Evolutionary conservation across 1,284 basidiomycete genomes (phyloP), one percentile per base, ranked within the genome.

Genomic region (Trametes sp.): DNA sequence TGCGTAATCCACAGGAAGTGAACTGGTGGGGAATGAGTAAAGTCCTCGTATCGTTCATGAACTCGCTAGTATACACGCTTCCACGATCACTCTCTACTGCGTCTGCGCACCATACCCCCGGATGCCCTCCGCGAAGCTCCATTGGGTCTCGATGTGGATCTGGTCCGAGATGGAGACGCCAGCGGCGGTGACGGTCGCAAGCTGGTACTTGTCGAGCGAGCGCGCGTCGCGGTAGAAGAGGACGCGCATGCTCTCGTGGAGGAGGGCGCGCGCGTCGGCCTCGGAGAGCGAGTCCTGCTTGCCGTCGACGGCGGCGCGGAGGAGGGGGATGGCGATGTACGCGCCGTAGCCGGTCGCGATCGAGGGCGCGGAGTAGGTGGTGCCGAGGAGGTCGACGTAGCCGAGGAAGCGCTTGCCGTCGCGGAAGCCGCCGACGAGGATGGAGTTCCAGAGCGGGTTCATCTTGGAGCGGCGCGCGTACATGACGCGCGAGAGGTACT

Each of bases 171-270:
- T 94, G 11, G 77, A 78, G 31, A 92, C 85, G 3, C 97, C 96
- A 4, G 85, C 80, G 33, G 82, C 87, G 4, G 93, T 96, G 67
- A 98, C 88, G 1, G 86, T 95, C 9, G 96, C 96, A 64, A 98
- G 87, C 93, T 98, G 96, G 81, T 93, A 99, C 95, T 98, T 96
- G 85, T 99, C 95, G 77, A 98, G 81, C 81, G 93, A 95, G 72
- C 98, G 87, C 2, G 97, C 97, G 74, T 99, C 98, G 51, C 97
- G 88, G 80, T 99, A 99, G 81, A 92, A 99, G 57, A 99, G 83
- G 13, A 99, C 96, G 72, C 91, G 91, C 90, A 99, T 93, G 75
- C 93, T 91, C 57, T 94, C 88, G 72, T 93, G 87, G 52, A 99
- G 74, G 65, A 98, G 90, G 70, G 84, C 81, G 57, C 86, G 83